Conservation (phyloP, 2,329 filamentous ascomycete species). For the Diaporthe batatas region DNA sequence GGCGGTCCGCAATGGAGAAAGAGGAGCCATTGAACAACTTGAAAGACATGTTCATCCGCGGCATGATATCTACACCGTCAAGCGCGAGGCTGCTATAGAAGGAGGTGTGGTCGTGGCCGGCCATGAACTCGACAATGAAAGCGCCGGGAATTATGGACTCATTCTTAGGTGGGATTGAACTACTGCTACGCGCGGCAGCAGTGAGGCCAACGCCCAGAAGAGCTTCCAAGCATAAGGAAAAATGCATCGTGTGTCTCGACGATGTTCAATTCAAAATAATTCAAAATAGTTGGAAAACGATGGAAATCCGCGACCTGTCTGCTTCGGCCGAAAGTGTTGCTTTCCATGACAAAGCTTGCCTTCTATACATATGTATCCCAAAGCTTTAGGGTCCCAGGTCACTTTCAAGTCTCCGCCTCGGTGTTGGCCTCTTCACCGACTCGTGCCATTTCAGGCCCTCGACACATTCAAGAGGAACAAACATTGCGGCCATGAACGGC, state of each 20-base stretch:
- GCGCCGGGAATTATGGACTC: constrained; percentile 27
- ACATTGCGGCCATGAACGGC: constrained; percentile 18
- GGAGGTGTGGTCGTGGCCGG: constrained; percentile 40
- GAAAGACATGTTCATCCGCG: constrained; percentile 44
- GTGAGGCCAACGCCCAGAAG: constrained; percentile 19
- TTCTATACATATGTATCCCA: not conserved
- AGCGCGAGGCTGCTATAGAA: constrained; percentile 44
- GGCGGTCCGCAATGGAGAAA: constrained; percentile 39
- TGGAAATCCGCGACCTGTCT: not conserved
- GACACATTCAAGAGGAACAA: constrained; percentile 2
- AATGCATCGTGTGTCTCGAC: constrained; percentile 21
- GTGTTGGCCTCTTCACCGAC: not conserved
- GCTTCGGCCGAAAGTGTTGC: not conserved
- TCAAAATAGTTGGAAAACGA: not conserved
- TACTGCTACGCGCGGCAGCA: not conserved
- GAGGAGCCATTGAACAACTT: constrained; percentile 46
- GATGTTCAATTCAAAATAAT: not conserved
- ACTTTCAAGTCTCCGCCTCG: not conserved
- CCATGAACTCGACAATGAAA: constrained; percentile 47
- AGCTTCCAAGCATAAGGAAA: constrained; percentile 1
- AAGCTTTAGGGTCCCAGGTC: not conserved
- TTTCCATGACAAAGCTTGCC: not conserved
- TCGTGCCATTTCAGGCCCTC: not conserved
- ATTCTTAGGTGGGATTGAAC: not conserved
- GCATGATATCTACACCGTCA: constrained; percentile 39